phyloP scores from a whole-genome alignment of 148 eudicot species.

The Fagopyrum homotropicum region DNA sequence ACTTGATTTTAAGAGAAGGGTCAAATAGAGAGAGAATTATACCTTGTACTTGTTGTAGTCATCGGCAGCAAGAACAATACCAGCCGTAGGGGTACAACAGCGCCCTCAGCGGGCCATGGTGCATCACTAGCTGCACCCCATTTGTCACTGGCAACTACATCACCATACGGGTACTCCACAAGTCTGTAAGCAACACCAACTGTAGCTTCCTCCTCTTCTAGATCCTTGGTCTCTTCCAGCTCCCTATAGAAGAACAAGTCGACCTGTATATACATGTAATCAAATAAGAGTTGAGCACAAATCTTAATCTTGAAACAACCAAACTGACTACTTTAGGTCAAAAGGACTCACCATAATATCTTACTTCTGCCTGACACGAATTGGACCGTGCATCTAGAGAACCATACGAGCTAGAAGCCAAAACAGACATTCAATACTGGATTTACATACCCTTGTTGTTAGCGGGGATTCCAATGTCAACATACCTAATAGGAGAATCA shows the following conservation, averaged over 20 bases:
- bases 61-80: slow-evolving; percentile 17
- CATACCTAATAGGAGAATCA: slow-evolving; percentile 65
- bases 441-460: slow-evolving; percentile 79
- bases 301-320: neutral
- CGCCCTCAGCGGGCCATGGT: slow-evolving; percentile 24
- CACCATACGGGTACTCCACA: slow-evolving; percentile 25
- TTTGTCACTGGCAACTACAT: slow-evolving; percentile 27
- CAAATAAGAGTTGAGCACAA: neutral
- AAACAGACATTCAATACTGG: slow-evolving; percentile 63
- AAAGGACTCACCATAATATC: slow-evolving; percentile 48
- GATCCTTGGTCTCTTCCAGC: slow-evolving; percentile 67
- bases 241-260: slow-evolving; percentile 80
- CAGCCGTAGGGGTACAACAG: neutral
- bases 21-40: neutral
- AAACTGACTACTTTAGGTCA: neutral
- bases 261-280: slow-evolving; percentile 34
- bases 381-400: slow-evolving; percentile 58
- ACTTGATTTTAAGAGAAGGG: neutral
- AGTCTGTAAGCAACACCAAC: slow-evolving; percentile 35
- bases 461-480: slow-evolving; percentile 71
- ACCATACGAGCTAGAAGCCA: slow-evolving; percentile 79
- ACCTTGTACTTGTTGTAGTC: slow-evolving; percentile 38
- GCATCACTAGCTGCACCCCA: slow-evolving; percentile 34
- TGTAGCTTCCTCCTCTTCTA: slow-evolving; percentile 48
- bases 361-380: slow-evolving; percentile 57